Conservation (phyloP, 352 stramenopile genomes). For the Pythium scleroteichum region DNA sequence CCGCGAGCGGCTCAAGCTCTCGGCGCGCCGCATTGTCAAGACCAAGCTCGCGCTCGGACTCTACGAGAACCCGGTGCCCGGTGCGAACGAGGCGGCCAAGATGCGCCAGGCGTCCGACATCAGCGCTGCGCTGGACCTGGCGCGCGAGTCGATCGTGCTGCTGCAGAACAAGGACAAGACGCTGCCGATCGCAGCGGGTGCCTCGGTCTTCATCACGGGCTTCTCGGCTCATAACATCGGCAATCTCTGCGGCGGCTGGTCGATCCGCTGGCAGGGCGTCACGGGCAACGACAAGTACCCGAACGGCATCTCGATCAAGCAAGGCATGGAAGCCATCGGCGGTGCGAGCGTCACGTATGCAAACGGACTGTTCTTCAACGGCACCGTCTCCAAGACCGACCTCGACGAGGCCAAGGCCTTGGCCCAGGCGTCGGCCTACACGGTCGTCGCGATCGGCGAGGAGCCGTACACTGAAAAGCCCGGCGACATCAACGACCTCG, state of each 20-base stretch:
- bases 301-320: conserved; percentile 59
- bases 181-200: conserved; percentile 48
- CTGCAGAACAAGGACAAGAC: conserved; percentile 79
- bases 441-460: conserved; percentile 81
- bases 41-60: conserved; percentile 31
- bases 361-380: conserved; percentile 58
- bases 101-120: conserved; percentile 25
- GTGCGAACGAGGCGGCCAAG: conserved; percentile 30
- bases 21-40: conserved; percentile 28
- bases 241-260: conserved; percentile 80
- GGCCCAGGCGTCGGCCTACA: conserved; percentile 55
- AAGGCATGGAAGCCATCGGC: conserved; percentile 45
- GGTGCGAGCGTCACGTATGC: conserved; percentile 34
- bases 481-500: conserved; percentile 82
- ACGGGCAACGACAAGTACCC: conserved; percentile 62
- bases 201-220: conserved; percentile 67
- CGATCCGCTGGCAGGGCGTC: conserved; percentile 83
- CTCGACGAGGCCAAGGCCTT: conserved; percentile 52
- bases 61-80: conserved; percentile 28
- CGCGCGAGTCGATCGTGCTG: conserved; percentile 56
- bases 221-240: conserved; percentile 70
- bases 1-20: conserved; percentile 20
- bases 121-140: conserved; percentile 24
- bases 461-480: conserved; percentile 80
- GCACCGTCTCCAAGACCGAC: conserved; percentile 45